These are phyloP conservation scores for Andrographis paniculata DNA, from an alignment of 305 asterid genomes.

Conservation along the genomic window DNA sequence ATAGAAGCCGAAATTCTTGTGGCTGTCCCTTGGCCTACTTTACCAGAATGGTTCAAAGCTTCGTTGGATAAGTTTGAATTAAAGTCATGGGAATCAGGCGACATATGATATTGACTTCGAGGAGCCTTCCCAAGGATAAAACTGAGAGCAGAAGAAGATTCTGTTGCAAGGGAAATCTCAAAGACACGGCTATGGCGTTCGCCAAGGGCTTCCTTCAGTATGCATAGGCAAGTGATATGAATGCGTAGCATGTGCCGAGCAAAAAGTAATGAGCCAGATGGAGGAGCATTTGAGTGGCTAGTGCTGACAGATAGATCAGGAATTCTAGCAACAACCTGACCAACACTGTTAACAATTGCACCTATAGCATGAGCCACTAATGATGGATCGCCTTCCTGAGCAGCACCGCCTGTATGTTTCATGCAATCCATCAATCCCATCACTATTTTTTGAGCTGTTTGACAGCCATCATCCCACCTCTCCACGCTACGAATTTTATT, in stretches of 20 bases:
- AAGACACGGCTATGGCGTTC: constrained; percentile 98
- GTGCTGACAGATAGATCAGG: constrained; percentile 55
- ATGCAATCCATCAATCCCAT: constrained; percentile 91
- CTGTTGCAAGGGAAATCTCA: constrained; percentile 95
- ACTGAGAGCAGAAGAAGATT: constrained; percentile 74
- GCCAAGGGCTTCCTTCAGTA: constrained; percentile 94
- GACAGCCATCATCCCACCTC: constrained; percentile 64
- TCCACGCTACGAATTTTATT: constrained; percentile 50
- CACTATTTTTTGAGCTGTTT: constrained; percentile 76
- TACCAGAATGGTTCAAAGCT: constrained; percentile 36
- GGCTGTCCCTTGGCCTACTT: constrained; percentile 42
- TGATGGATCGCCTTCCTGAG: constrained; percentile 98
- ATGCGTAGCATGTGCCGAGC: constrained; percentile 71
- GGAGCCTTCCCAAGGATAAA: constrained; percentile 71
- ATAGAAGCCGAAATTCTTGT: constrained; percentile 64
- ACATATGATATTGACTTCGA: constrained; percentile 60
- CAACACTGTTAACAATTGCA: constrained; percentile 74
- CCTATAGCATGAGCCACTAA: constrained; percentile 91
- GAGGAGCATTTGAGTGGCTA: constrained; percentile 38
- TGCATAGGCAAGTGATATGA: constrained; percentile 71
- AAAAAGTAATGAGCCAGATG: constrained; percentile 48
- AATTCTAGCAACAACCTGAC: constrained; percentile 65
- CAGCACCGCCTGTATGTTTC: constrained; percentile 99
- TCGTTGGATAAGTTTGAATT: constrained; percentile 47
- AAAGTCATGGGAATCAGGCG: constrained; percentile 65